Base-by-base conservation (phyloP, 768 basidiomycete genomes). In the Lyophyllum atratum region DNA sequence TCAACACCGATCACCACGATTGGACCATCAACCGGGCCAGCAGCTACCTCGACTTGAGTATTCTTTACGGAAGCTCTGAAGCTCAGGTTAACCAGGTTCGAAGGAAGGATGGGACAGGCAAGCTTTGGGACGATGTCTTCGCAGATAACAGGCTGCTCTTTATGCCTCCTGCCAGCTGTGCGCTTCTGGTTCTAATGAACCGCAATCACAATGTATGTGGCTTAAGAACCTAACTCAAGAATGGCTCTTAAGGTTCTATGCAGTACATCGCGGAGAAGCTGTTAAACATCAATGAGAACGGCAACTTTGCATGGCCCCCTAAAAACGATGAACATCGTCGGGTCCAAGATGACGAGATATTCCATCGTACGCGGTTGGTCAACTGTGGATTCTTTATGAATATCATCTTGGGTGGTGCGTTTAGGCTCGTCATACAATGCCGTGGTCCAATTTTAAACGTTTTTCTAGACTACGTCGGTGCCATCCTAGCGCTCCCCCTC, bases 31-130 rank as follows among this genome's bases (percentile, higher is more conserved):
- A 93, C 64, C 71, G 82, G 42, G 72, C 85, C 0, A 86, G 85
- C 67, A 86, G 85, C 63, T 93, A 93, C 70, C 76, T 93, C 15
- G 92, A 93, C 66, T 67, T 93, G 40, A 86, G 85, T 63, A 79
- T 89, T 7, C 68, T 93, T 8, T 93, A 93, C 60, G 92, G 92
- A 0, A 83, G 66, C 67, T 84, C 74, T 26, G 72, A 81, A 28
- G 59, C 55, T 3, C 65, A 82, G 26, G 73, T 84, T 8, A 67
- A 84, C 25, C 65, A 67, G 3, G 78, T 93, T 14, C 78, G 91
- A 54, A 78, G 72, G 59, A 76, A 77, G 49, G 86, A 90, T 65
- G 90, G 90, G 2, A 76, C 83, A 0, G 92, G 92, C 2, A 76
- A 69, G 57, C 73, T 93, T n/a, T 80, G 75, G 71, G 76, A 85